A percentile compares a stretch with the other conserved stretches of the same genome.
Evolutionary conservation across 345 rosid genomes (phyloP).

Genomic region (Sonneratia alba): DNA sequence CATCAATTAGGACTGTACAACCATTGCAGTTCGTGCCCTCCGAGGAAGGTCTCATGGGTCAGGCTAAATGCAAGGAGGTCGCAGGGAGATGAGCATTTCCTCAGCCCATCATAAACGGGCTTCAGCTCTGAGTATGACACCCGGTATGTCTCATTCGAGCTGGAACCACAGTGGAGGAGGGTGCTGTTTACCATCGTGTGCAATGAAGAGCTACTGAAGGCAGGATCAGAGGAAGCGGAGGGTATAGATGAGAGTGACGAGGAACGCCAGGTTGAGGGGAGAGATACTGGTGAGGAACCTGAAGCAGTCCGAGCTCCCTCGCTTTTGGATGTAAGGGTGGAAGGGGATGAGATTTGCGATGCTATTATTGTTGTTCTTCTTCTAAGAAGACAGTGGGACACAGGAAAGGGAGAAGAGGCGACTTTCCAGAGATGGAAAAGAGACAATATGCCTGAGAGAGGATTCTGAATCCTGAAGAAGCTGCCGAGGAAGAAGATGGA

Average conservation of each 20-base stretch:
- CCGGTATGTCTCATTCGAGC: conserved; percentile 70
- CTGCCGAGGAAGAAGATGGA: background rate
- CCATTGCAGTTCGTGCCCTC: conserved; percentile 81
- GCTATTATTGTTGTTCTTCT: conserved; percentile 47
- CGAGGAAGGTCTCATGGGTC: conserved; percentile 77
- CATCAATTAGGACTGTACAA: conserved; percentile 65
- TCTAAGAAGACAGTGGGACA: background rate
- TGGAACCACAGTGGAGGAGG: conserved; percentile 56
- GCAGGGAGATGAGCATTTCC: conserved; percentile 80
- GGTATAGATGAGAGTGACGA: conserved; percentile 68
- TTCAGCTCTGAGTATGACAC: conserved; percentile 72
- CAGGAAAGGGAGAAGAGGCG: background rate
- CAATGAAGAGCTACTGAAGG: conserved; percentile 26
- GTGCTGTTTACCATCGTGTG: conserved; percentile 63
- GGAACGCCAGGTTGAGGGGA: conserved; percentile 69
- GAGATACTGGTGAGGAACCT: conserved; percentile 82
- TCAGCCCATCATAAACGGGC: conserved; percentile 50
- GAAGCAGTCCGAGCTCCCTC: conserved; percentile 63
- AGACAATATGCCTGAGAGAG: background rate
- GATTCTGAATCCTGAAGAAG: background rate
- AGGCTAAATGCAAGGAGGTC: conserved; percentile 76
- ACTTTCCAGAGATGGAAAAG: background rate
- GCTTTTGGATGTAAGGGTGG: conserved; percentile 88
- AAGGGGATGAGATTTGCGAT: conserved; percentile 87
- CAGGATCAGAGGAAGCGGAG: conserved; percentile 9